A percentile compares a stretch with the other conserved stretches of the same genome.
phyloP scores from a whole-genome alignment of 108 stramenopile species.

The Nitzschia inconspicua region DNA sequence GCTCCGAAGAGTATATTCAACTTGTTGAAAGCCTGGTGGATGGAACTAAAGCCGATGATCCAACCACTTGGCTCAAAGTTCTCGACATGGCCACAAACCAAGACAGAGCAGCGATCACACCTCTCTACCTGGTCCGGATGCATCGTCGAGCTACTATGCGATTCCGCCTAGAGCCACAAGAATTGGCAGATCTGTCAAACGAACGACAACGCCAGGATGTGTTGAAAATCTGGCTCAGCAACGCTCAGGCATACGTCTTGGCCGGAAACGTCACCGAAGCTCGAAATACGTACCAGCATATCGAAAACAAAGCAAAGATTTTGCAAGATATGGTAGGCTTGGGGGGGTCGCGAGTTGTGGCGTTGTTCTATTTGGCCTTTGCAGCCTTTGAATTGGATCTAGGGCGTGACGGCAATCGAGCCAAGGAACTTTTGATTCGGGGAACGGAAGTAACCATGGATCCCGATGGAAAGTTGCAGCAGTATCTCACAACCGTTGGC shows the following conservation, averaged over 20 bases:
- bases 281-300: constrained; percentile 42
- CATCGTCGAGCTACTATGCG: constrained; percentile 69
- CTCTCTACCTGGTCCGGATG: constrained; percentile 38
- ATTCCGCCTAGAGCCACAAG: constrained; percentile 18
- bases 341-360: neutral
- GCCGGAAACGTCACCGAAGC: constrained; percentile 41
- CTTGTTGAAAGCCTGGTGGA: constrained; percentile 34
- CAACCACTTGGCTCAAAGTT: constrained; percentile 34
- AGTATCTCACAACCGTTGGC: constrained; percentile 9
- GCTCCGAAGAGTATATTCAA: constrained; percentile 19
- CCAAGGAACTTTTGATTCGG: constrained; percentile 16
- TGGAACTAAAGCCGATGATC: constrained; percentile 31
- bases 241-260: constrained; percentile 35
- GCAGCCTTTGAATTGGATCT: constrained; percentile 33
- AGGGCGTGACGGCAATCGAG: constrained; percentile 6
- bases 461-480: constrained; percentile 18
- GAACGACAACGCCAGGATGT: constrained; percentile 12
- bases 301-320: constrained; percentile 26
- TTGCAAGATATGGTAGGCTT: neutral
- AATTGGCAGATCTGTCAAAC: constrained; percentile 2
- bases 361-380: constrained; percentile 31
- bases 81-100: constrained; percentile 20
- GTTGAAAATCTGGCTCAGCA: constrained; percentile 64
- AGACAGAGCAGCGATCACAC: neutral
- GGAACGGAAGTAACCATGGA: constrained; percentile 35